Percentiles rank a stretch among this genome's conserved stretches.
phyloP scores from a whole-genome alignment of 805 yeast species.

The Kodamaea hsintzibuensis region DNA sequence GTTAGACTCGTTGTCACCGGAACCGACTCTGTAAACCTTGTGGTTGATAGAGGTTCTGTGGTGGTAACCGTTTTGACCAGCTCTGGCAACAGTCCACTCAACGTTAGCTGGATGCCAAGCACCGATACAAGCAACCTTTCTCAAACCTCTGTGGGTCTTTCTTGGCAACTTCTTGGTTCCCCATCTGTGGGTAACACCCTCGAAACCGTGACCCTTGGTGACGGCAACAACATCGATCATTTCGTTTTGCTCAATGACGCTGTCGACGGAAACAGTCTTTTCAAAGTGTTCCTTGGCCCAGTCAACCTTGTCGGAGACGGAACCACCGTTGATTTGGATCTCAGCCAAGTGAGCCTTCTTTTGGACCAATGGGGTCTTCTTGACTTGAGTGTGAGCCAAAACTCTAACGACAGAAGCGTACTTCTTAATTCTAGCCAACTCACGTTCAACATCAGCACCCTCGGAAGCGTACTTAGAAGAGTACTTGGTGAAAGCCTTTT shows the following conservation, averaged over 20 bases:
- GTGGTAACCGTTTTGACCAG: constrained; percentile 99
- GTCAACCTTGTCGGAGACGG: constrained; percentile 93
- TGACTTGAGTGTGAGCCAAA: constrained; percentile 98
- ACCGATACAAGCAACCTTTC: constrained; percentile 99
- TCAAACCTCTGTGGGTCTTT: constrained; percentile 99
- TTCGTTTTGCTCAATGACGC: constrained; percentile 98
- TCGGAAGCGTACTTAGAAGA: constrained; percentile 95
- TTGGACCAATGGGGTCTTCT: constrained; percentile 98
- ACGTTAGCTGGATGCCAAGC: constrained; percentile 99
- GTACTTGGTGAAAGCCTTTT: constrained; percentile 99
- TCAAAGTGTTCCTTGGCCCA: constrained; percentile 99
- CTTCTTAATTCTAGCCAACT: constrained; percentile 97
- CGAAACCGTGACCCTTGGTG: constrained; percentile 99
- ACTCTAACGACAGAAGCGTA: constrained; percentile 99
- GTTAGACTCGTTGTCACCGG: constrained; percentile 89
- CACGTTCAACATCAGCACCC: constrained; percentile 87
- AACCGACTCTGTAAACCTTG: constrained; percentile 99
- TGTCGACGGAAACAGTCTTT: constrained; percentile 94
- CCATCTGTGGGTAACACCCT: constrained; percentile 99
- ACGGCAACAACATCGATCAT: constrained; percentile 98
- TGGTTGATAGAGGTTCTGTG: constrained; percentile 99
- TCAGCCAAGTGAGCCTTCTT: constrained; percentile 99
- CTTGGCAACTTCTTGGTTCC: constrained; percentile 99
- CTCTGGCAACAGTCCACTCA: constrained; percentile 99
- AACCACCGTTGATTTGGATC: constrained; percentile 99